Base-by-base conservation (phyloP, 176 grass and related monocot genomes). In the Triticum monococcum region DNA sequence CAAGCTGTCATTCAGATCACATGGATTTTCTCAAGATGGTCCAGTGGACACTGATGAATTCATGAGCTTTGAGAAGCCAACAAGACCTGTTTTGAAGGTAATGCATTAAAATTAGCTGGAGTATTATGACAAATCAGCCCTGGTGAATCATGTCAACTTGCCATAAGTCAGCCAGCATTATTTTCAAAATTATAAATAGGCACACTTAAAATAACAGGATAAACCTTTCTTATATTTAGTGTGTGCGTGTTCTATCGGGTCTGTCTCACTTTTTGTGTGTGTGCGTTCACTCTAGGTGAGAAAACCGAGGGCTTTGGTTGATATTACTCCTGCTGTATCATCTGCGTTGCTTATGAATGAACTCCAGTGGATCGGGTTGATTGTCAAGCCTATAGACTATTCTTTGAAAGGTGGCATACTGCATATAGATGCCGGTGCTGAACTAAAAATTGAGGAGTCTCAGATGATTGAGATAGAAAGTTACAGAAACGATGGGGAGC, bases 21-120 rank as follows among this genome's bases (percentile, higher is more conserved):
- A 99, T 93, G 91, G 90, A 79, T 97, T 99, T 90, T 94, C 97
- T 82, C 95, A 99, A 87, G 97, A 89, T 54, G 94, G 97, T 68
- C 92, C 97, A 25, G 87, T 90, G 52, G 94, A 92, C 64, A 94
- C 77, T 79, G 97, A 99, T 81, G 97, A 99, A 75, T 94, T 97
- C 79, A 97, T 99, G 94, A 99, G 97, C 77, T 96, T 94, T 81
- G 94, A 99, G 77, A 99, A 94, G 80, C 97, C 97, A 86, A 95
- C 94, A 72, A 89, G 92, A 79, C 92, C 94, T 81, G 92, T 99
- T 89, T 90, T 99, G 83, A 99, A 97, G 94, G 97, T 97, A 91
- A 70, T 70, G 71, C 72, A 79, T 81, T 68, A 37, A 61, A 82
- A 66, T 72, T 26, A 50, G 10, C 31, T 71, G 24, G 69, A 81